Conservation (phyloP, 139 green algal genomes). For the Asterochloris sp. region DNA sequence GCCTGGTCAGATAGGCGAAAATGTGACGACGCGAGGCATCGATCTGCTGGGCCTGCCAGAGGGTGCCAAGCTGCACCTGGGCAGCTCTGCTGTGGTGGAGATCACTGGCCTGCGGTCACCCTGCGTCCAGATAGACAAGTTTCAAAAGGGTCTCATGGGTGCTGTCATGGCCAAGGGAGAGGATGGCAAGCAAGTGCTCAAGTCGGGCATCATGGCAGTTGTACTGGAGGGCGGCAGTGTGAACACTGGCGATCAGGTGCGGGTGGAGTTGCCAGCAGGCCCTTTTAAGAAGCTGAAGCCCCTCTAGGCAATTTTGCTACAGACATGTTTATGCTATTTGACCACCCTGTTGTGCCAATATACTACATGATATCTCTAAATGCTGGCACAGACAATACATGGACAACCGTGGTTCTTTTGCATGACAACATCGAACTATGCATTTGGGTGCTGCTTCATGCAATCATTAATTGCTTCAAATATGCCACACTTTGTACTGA, state of each 20-base stretch:
- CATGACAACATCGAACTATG: no score
- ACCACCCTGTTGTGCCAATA: no score
- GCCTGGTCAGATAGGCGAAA: slow-evolving; percentile 2
- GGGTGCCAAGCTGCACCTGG: not conserved
- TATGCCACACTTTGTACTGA: not conserved
- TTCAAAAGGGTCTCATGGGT: not conserved
- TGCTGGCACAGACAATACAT: no score
- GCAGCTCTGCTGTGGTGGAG: not conserved
- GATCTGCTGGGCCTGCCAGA: not conserved
- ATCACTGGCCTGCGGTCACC: not conserved
- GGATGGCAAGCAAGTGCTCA: not conserved
- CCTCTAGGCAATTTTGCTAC: no score
- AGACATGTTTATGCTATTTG: no score
- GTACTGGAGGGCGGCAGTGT: not conserved
- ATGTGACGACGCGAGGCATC: not conserved
- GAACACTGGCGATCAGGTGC: not conserved
- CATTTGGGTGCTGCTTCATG: not conserved
- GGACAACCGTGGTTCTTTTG: no score
- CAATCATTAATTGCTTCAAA: not conserved
- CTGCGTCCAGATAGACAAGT: slow-evolving; percentile 4
- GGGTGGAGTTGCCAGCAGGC: not conserved
- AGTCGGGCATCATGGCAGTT: slow-evolving; percentile 8
- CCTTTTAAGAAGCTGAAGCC: not conserved
- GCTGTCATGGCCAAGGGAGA: not conserved
- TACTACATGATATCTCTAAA: no score